Base-by-base conservation (phyloP, 805 yeast genomes). In the Nadsonia fulvescens region DNA sequence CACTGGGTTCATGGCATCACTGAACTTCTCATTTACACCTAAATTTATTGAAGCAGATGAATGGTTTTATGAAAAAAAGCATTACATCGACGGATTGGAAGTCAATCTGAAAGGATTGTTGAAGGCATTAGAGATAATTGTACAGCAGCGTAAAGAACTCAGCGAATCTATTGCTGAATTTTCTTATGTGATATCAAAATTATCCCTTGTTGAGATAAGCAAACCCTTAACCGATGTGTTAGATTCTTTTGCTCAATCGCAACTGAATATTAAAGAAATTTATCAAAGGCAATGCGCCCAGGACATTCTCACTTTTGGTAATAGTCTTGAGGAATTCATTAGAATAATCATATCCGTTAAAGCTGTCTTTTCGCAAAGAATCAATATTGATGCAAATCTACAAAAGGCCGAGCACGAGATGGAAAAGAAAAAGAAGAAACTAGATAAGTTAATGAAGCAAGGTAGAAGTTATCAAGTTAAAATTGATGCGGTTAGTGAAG, bases 251-350 rank as follows among this genome's bases (percentile, higher is more conserved):
- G 69, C 82, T 18, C 69, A 68, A 17, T 66, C 78, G 6, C 86
- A 83, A 43, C 41, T 54, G 17, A 65, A 76, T 35, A 61, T 83
- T 14, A 69, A 69, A 38, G 86, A 78, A 27, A 58, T 78, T 24
- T 54, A 79, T 24, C 82, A 71, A 35, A 63, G 94, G 33, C 70
- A 75, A 33, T 71, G 81, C 32, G 49, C 76, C 49, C 93, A 79
- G 46, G 95, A 86, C 37, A 67, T 82, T 40, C 54, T 86, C 34
- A 81, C 93, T 0, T 53, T 86, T 24, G 93, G 93, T 2, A 66
- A 76, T 14, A 78, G 93, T 1, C 54, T 86, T 20, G 94, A 86
- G 44, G 95, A 83, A 44, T 83, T 89, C 45, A 56, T 71, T 25
- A 62, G 96, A 25, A 55, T 72, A 9, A 66, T 83, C 14, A 71